Evolutionary conservation across 1,139 yeast genomes (phyloP), one percentile per base, ranked within the genome.

Genomic region (Debaryomyces coudertii): DNA sequence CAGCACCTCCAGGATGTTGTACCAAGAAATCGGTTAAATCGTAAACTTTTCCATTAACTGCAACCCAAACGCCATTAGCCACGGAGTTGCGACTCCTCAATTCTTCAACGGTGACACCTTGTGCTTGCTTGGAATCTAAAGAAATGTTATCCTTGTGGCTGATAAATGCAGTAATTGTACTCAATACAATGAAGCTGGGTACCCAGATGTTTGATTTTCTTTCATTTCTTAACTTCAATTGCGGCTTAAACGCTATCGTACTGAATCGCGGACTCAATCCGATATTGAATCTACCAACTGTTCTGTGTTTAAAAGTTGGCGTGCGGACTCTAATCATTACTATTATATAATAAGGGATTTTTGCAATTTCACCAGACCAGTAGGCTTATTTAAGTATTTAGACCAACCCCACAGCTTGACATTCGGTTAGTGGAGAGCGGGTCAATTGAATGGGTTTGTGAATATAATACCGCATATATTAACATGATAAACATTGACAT

Each of bases 1-100:
- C 44, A 7, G 61, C 51, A 3, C 71, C 69, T 22, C 69, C 69
- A 1, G 71, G 69, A 43, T 66, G 69, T 12, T 45, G 42, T 7
- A 50, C 30, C 4, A 62, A 25, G 42, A 65, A 65, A 4, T 60
- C 58, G 9, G 67, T 63, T 46, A 66, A 51, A 45, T 66, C 71
- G 49, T 63, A 66, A 0, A 65, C 69, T 12, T 62, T 46, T 2
- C 60, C 61, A 44, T 65, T 62, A 42, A 66, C 55, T 2, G 58
- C 61, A 2, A 65, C 63, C 69, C 69, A 66, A 12, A 43, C 28
- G 0, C 62, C 59, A 15, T 50, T 47, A 16, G 52, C 54, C 1
- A 47, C 20, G 15, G 47, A 45, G 38, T 48, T 48, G 33, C 56
- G 61, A 25, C 45, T 41, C 23, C 9, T 39, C 8, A 57, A 50